phyloP scores from a whole-genome alignment of 148 eudicot species.

The Rhododendron mucronatum region DNA sequence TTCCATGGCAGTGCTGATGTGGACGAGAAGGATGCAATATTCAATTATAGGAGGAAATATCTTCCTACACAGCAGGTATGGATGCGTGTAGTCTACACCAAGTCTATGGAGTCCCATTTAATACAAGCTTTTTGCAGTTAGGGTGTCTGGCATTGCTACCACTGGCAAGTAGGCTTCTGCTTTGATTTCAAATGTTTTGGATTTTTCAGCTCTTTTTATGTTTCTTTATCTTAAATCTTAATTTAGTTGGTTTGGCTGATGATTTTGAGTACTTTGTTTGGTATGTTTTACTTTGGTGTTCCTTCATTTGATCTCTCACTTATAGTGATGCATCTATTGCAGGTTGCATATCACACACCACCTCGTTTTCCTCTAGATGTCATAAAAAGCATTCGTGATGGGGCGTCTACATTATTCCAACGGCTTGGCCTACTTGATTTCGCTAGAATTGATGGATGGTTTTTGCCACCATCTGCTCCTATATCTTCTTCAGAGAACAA shows the following conservation, averaged over 20 bases:
- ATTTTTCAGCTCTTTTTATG: neutral
- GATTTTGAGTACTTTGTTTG: neutral
- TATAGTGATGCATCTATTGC: conserved; percentile 15
- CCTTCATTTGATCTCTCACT: conserved; percentile 2
- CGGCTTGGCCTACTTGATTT: conserved; percentile 72
- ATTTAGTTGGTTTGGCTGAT: neutral
- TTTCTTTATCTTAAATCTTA: neutral
- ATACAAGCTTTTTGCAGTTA: neutral
- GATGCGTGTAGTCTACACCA: neutral
- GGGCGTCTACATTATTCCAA: conserved; percentile 62
- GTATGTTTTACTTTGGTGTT: neutral
- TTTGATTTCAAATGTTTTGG: neutral
- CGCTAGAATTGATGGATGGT: conserved; percentile 98
- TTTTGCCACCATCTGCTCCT: conserved; percentile 51
- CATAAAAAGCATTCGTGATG: conserved; percentile 61
- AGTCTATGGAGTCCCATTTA: neutral
- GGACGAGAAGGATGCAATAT: conserved; percentile 74
- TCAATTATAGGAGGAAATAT: conserved; percentile 82
- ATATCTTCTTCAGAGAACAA: conserved; percentile 29
- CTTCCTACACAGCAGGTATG: conserved; percentile 89
- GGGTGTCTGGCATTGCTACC: neutral
- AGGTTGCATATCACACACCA: conserved; percentile 93
- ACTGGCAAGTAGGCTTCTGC: neutral
- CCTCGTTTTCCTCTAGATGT: conserved; percentile 78
- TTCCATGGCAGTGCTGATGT: conserved; percentile 37